These are phyloP conservation scores for Curvularia verruculosa DNA, from an alignment of 2,329 filamentous ascomycete genomes.

Conservation along the genomic window DNA sequence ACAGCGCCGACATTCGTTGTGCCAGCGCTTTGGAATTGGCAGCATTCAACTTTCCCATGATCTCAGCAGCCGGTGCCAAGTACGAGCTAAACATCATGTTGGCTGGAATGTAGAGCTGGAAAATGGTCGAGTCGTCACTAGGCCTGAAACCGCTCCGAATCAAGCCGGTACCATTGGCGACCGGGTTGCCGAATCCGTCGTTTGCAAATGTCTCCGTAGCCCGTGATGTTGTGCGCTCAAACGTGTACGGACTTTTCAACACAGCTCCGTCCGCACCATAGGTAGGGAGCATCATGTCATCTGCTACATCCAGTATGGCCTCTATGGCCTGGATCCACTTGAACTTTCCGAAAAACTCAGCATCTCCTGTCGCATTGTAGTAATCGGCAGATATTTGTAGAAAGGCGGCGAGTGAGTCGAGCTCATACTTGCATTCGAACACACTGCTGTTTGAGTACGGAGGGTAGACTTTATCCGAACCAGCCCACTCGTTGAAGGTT, in stretches of 20 bases:
- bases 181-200: conserved; percentile 58
- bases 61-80: conserved; percentile 59
- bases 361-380: conserved; percentile 56
- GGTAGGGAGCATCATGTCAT: conserved; percentile 56
- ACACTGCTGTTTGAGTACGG: conserved; percentile 52
- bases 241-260: conserved; percentile 54
- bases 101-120: conserved; percentile 56
- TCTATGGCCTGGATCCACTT: conserved; percentile 56
- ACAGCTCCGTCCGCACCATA: conserved; percentile 56
- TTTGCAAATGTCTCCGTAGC: conserved; percentile 61
- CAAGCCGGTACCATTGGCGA: conserved; percentile 56
- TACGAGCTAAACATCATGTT: conserved; percentile 77
- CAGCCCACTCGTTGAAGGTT: conserved; percentile 48
- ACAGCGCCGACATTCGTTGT: conserved; percentile 62
- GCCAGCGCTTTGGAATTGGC: conserved; percentile 58
- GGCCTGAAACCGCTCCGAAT: conserved; percentile 59
- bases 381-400: conserved; percentile 58
- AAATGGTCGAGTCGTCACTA: conserved; percentile 58
- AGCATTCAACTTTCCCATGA: conserved; percentile 58
- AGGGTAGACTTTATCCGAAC: conserved; percentile 52
- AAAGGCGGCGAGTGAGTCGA: conserved; percentile 60
- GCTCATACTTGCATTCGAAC: conserved; percentile 62
- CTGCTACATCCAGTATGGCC: conserved; percentile 52
- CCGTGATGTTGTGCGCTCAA: conserved; percentile 51
- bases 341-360: conserved; percentile 56